Percentiles rank a stretch among this genome's conserved stretches.
phyloP scores from a whole-genome alignment of 345 rosid species.

The Aethionema arabicum region DNA sequence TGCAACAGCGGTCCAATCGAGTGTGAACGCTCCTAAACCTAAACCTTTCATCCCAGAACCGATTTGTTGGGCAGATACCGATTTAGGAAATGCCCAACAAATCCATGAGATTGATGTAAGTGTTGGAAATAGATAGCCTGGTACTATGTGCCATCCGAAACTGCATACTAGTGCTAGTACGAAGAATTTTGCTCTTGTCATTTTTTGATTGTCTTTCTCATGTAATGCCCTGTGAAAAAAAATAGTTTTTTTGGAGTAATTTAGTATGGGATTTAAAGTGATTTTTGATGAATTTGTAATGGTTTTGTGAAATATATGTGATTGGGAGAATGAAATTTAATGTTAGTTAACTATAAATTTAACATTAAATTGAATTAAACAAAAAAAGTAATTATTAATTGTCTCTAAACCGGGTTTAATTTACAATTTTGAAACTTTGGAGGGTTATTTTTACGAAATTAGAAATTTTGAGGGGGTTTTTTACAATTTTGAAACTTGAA shows the following conservation, averaged over 20 bases:
- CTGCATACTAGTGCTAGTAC: constrained; percentile 68
- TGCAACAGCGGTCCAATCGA: constrained; percentile 78
- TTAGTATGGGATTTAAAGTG: too few species aligned
- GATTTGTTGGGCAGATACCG: constrained; percentile 78
- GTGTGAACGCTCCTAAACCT: constrained; percentile 78
- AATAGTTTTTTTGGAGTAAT: neutral
- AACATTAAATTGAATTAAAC: too few species aligned
- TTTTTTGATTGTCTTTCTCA: constrained; percentile 68
- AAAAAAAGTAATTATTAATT: too few species aligned
- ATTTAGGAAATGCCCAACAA: constrained; percentile 79
- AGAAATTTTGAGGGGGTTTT: too few species aligned
- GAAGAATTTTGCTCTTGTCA: constrained; percentile 85
- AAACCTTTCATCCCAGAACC: constrained; percentile 90
- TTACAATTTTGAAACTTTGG: too few species aligned
- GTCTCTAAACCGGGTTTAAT: too few species aligned
- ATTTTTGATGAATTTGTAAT: too few species aligned
- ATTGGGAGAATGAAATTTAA: too few species aligned
- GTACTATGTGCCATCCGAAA: constrained; percentile 68
- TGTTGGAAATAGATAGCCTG: constrained; percentile 82
- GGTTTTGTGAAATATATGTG: too few species aligned
- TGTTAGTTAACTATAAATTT: too few species aligned
- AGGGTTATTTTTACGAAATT: too few species aligned
- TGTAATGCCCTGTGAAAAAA: constrained; percentile 82
- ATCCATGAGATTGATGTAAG: constrained; percentile 83
- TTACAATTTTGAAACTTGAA: too few species aligned